phyloP scores from a whole-genome alignment of 139 green algal genomes.

The Chlamydomonas sp. region DNA sequence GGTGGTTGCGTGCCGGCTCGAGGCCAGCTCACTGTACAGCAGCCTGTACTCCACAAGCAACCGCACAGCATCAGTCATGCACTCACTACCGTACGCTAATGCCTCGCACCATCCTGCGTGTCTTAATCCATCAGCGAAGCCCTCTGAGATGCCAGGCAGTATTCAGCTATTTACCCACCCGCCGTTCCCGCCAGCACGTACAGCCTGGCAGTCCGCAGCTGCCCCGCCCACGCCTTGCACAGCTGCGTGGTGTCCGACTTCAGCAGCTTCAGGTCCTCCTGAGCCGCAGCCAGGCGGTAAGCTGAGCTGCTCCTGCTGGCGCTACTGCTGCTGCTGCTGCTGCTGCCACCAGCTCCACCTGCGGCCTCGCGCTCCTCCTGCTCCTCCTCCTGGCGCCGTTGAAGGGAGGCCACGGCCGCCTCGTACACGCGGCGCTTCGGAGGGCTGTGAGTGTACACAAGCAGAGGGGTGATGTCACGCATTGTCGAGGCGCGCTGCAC shows the following conservation, averaged over 20 bases:
- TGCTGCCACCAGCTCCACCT: not conserved
- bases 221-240: not conserved
- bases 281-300: not conserved
- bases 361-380: not conserved
- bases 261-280: not conserved
- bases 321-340: not conserved
- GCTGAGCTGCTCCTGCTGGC: not conserved
- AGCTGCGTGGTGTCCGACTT: conserved; percentile 19
- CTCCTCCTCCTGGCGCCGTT: not conserved
- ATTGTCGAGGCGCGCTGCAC: not conserved
- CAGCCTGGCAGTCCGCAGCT: not conserved
- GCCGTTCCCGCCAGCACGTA: not conserved
- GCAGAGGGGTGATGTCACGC: not conserved
- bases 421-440: conserved; percentile 13
- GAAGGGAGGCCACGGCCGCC: conserved; percentile 1
- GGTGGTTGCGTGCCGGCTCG: too few relatives aligned
- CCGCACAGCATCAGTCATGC: too few relatives aligned
- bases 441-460: not conserved
- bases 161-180: not conserved
- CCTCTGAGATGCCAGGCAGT: too few relatives aligned
- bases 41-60: too few relatives aligned
- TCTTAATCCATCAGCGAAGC: not conserved
- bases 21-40: too few relatives aligned
- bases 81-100: too few relatives aligned
- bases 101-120: not conserved